Evolutionary conservation across 371 early-diverging fungal species (phyloP), one percentile per base, ranked within the genome.

Genomic region (Batkoa obscura): DNA sequence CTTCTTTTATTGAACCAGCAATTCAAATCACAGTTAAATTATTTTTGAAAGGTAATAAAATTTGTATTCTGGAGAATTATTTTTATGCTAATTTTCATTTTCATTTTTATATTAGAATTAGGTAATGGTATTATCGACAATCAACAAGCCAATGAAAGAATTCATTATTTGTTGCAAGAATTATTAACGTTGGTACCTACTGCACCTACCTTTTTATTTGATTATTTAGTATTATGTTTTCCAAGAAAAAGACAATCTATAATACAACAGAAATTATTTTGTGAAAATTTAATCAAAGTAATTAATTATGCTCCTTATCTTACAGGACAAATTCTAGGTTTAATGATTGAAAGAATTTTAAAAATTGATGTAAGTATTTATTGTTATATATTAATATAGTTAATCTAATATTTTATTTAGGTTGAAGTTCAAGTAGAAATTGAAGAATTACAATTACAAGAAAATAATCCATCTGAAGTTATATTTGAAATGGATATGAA

Each of bases 351-450:
- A 43, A 72, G 83, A 30, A 73, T 86, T 48, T 73, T 93, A 31
- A 83, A 88, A 59, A 77, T 95, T 35, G 96, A 95, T 66, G 94
- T 81, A 72, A 64, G 73, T 58, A 13, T 15, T 9, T 3, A 17
- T 12, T 23, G 23, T 23, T 23, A 23, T 23, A 0, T 23, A 23
- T 23, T 23, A 10, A 39, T 5, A 36, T 41, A 43, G 46, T 38
- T 39, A 35, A 12, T 47, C 30, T 12, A 31, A 34, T 46, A 36
- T n/a, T 32, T 3, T 35, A 30, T 60, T 12, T 58, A 80, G 83
- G 73, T 87, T 6, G 94, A 91, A 64, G 89, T 95, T 46, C 92
- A 94, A 61, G 80, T 84, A 0, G 93, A 89, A 57, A 61, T 93
- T 45, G 94, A 94, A 31, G 94, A 95, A 30, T 66, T 90, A 34